Percentiles rank a stretch among this genome's conserved stretches.
These are phyloP conservation scores for Spiraea crenata DNA, from an alignment of 331 rosid genomes.

Conservation along the genomic window DNA sequence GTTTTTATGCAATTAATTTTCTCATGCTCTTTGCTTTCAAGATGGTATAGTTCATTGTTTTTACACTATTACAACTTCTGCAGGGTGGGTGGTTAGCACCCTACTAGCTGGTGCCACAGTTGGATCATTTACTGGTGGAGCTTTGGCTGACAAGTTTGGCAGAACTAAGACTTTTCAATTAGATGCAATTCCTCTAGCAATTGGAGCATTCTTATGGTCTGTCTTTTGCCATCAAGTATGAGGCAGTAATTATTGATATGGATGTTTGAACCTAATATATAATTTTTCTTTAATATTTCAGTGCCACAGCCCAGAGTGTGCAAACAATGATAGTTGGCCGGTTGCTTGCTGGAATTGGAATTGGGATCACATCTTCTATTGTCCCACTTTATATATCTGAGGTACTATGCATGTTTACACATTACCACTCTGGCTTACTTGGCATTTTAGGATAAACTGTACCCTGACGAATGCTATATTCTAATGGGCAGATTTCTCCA, in stretches of 20 bases:
- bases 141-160: constrained; percentile 95
- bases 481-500: constrained; percentile 75
- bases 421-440: constrained; percentile 13
- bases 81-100: constrained; percentile 94
- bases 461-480: not conserved
- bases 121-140: constrained; percentile 93
- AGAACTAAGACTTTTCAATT: constrained; percentile 86
- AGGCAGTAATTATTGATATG: constrained; percentile 18
- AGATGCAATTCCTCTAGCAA: constrained; percentile 76
- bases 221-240: constrained; percentile 23
- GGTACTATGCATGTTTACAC: constrained; percentile 34
- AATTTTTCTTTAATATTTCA: constrained; percentile 30
- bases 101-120: constrained; percentile 89
- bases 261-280: constrained; percentile 5
- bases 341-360: constrained; percentile 78
- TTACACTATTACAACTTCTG: constrained; percentile 30
- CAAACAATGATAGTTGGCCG: constrained; percentile 81
- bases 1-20: not conserved
- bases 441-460: constrained; percentile 1
- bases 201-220: constrained; percentile 85
- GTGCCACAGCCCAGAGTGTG: constrained; percentile 89
- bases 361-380: constrained; percentile 76
- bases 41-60: constrained; percentile 19
- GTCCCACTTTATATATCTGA: constrained; percentile 90
- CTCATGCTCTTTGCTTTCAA: not conserved